A percentile compares a stretch with the other conserved stretches of the same genome.
Conservation (phyloP, 768 basidiomycete species). For the Lactarius deliciosus region DNA sequence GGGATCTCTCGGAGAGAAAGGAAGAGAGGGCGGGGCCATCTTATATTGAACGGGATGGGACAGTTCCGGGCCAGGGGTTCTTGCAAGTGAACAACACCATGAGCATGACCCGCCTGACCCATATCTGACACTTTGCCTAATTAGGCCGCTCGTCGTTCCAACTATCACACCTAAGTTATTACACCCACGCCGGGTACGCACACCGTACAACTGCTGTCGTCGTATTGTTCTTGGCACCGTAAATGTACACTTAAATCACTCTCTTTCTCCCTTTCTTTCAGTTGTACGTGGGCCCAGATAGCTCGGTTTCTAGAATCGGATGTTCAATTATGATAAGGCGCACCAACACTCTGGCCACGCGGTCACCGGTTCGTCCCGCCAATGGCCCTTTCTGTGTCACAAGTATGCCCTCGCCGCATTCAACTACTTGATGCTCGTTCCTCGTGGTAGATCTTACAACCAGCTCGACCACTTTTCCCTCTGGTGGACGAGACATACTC, state of each 20-base stretch:
- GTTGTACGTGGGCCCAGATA: background rate
- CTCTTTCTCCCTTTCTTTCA: background rate
- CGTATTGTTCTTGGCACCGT: background rate
- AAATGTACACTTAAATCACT: background rate
- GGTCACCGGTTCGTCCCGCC: background rate
- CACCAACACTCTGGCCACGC: background rate
- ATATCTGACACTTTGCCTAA: constrained; percentile 1
- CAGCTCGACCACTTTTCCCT: background rate
- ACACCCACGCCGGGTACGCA: background rate
- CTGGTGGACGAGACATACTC: background rate
- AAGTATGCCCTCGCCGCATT: background rate
- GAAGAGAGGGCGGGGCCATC: background rate
- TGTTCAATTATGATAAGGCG: background rate
- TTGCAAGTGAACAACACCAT: background rate
- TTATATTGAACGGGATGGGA: background rate
- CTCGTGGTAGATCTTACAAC: background rate
- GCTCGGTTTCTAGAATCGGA: background rate
- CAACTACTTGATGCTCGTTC: background rate
- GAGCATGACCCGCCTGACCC: background rate
- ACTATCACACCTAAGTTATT: too few species aligned
- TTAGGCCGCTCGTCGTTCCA: background rate
- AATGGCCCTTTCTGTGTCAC: background rate
- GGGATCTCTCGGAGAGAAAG: background rate
- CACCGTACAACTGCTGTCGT: background rate
- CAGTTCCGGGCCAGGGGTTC: background rate